These are phyloP conservation scores for Alternaria arborescens DNA, from an alignment of 2,329 filamentous ascomycete species.

Conservation along the genomic window DNA sequence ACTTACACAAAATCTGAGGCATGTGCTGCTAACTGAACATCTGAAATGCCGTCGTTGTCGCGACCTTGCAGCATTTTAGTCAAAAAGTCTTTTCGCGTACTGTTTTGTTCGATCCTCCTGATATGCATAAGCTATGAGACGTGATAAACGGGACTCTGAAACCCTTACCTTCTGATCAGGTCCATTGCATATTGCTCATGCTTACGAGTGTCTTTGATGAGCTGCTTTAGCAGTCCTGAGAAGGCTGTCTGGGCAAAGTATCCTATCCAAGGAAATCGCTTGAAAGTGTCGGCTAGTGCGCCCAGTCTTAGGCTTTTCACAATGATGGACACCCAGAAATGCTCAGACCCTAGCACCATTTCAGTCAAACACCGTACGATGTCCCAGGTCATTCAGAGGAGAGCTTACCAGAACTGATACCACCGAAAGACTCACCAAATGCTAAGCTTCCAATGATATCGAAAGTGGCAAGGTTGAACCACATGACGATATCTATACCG, in stretches of 20 bases:
- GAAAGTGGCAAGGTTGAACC: conserved; percentile 16
- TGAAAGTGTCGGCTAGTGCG: background rate
- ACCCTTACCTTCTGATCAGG: background rate
- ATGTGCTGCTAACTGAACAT: conserved; percentile 26
- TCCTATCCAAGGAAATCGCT: background rate
- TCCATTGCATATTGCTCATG: conserved; percentile 11
- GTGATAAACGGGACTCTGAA: background rate
- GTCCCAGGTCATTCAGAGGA: background rate
- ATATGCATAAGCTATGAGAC: background rate
- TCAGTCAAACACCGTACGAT: background rate
- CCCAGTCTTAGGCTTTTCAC: conserved; percentile 40
- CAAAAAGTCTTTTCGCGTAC: conserved; percentile 17
- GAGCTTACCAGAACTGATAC: background rate
- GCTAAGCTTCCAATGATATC: conserved; percentile 54
- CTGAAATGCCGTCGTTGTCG: background rate
- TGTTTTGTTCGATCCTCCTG: conserved; percentile 3
- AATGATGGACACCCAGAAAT: background rate
- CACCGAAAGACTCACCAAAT: background rate
- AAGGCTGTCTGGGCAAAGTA: background rate
- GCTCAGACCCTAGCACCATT: background rate
- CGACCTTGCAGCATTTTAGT: conserved; percentile 10
- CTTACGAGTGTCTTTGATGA: background rate
- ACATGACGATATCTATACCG: conserved; percentile 13
- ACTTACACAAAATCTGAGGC: conserved; percentile 17
- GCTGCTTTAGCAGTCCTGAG: background rate